Conservation (phyloP, 2,329 filamentous ascomycete species). For the Sclerotinia sclerotiorum region DNA sequence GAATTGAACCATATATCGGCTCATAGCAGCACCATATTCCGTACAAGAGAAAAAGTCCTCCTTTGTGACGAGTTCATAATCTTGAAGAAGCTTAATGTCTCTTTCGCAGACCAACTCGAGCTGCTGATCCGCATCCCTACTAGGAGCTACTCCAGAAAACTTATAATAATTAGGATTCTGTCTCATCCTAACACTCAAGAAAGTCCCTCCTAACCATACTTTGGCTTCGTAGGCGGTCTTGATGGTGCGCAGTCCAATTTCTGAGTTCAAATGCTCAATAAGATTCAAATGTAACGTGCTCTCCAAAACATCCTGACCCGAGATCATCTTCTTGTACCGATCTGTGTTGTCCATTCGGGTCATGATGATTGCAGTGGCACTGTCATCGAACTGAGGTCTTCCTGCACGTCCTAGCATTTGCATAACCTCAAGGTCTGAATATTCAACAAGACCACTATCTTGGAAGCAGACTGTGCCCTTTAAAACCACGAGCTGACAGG, state of each 20-base stretch:
- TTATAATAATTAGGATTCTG: slow-evolving; percentile 71
- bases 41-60: slow-evolving; percentile 57
- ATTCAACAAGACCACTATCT: slow-evolving; percentile 63
- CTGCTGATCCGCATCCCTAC: slow-evolving; percentile 57
- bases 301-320: slow-evolving; percentile 71
- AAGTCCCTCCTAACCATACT: slow-evolving; percentile 74
- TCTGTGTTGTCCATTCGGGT: slow-evolving; percentile 64
- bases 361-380: slow-evolving; percentile 75
- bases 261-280: slow-evolving; percentile 81
- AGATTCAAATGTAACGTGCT: slow-evolving; percentile 77
- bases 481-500: slow-evolving; percentile 78
- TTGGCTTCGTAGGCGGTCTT: slow-evolving; percentile 63
- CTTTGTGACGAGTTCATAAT: slow-evolving; percentile 55
- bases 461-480: slow-evolving; percentile 74
- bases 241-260: slow-evolving; percentile 75
- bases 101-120: slow-evolving; percentile 70
- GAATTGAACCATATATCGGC: slow-evolving; percentile 76
- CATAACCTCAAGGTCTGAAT: slow-evolving; percentile 81
- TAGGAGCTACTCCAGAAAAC: slow-evolving; percentile 53
- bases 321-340: slow-evolving; percentile 71
- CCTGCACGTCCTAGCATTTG: slow-evolving; percentile 88
- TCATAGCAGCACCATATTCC: slow-evolving; percentile 77
- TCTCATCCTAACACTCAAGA: slow-evolving; percentile 71
- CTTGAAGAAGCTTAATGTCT: slow-evolving; percentile 64
- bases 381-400: slow-evolving; percentile 78